Base-by-base conservation (phyloP, 805 yeast species). In the Kregervanrija fluxuum region DNA sequence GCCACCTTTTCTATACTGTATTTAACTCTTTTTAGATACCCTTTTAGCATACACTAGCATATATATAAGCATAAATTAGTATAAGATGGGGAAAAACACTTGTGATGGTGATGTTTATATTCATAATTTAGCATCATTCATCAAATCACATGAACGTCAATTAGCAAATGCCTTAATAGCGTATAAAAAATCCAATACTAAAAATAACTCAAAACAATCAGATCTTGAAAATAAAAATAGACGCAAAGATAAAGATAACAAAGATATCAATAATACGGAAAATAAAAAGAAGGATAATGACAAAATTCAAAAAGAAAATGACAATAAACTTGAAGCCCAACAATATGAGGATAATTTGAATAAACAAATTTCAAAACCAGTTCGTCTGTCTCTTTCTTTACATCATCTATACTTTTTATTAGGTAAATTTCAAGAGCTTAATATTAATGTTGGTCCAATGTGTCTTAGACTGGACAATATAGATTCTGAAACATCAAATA, bases 391-490 rank as follows among this genome's bases (percentile, higher is more conserved):
- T 11, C 64, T 81, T 42, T 78, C 85, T 13, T 64, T 79, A 28
- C 87, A 80, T 57, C 86, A 81, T 56, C 64, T 80, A 30, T 81
- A 77, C 55, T 80, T 74, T 52, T 66, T 80, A 16, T 60, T 77
- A n/a, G 84, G 79, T 36, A 67, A 74, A 42, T 77, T 81, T 44
- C 61, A 79, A 68, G 65, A 69, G 45, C 44, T 74, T 57, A 62
- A 69, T 49, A 50, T 70, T 54, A 45, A 74, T 30, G 77, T 80
- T 9, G 87, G 87, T 0, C 85, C 86, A 3, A 64, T 80, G 61
- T 75, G 76, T 54, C 67, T 80, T 38, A 66, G 82, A 50, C 61
- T 80, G 16, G 84, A 80, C 50, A 76, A 69, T 48, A 77, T 80
- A 1, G 64, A 76, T 60, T 62, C 79, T 51, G 69, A 63, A n/a